Conservation (phyloP, 2,329 filamentous ascomycete genomes). For the Aspergillus glaucus region DNA sequence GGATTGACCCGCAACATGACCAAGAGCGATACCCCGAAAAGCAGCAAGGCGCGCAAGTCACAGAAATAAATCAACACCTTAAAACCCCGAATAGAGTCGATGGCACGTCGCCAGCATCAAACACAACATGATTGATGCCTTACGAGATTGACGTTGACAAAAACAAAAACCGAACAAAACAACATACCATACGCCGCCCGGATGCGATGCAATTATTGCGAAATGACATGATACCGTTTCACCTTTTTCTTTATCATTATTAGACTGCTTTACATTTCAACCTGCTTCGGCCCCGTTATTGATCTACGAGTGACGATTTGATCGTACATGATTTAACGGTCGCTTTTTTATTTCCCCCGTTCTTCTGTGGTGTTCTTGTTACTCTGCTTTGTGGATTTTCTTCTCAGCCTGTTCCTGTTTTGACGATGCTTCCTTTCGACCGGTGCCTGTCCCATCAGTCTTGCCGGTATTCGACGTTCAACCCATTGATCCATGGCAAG, state of each 20-base stretch:
- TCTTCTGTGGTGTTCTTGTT: conserved; percentile 1
- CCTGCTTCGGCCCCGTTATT: not conserved
- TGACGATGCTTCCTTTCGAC: not conserved
- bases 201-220: not conserved
- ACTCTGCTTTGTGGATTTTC: not conserved
- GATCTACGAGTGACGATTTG: not conserved
- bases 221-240: not conserved
- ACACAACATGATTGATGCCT: not conserved
- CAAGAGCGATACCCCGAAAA: conserved; percentile 50
- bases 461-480: too few species aligned
- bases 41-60: conserved; percentile 47
- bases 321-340: not conserved
- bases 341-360: conserved; percentile 2
- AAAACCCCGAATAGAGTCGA: too few species aligned
- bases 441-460: too few species aligned
- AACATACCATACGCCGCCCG: not conserved
- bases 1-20: conserved; percentile 75
- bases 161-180: not conserved
- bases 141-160: not conserved
- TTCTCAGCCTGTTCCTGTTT: not conserved
- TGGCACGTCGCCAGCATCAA: too few species aligned
- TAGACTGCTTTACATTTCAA: conserved; percentile 1
- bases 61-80: conserved; percentile 25
- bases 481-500: too few species aligned
- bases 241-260: conserved; percentile 6